Percentiles rank a stretch among this genome's conserved stretches.
These are phyloP conservation scores for Austroboletus eburneus DNA, from an alignment of 768 basidiomycete genomes.

Conservation along the genomic window DNA sequence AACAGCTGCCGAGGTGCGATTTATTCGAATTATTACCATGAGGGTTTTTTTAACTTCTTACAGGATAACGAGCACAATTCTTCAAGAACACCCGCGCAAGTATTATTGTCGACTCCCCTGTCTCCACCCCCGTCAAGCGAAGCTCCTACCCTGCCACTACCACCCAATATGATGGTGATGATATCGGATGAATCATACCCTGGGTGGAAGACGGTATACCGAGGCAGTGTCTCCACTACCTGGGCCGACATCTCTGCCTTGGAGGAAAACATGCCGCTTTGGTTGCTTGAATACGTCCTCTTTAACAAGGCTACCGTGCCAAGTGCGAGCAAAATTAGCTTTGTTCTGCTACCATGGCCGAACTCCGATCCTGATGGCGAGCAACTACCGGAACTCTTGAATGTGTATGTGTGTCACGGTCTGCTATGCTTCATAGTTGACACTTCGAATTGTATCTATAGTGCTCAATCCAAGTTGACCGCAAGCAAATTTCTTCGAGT, in stretches of 20 bases:
- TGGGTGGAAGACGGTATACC: constrained; percentile 74
- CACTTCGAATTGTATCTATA: constrained; percentile 25
- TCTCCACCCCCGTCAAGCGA: constrained; percentile 69
- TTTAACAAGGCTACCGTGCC: constrained; percentile 52
- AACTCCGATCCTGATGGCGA: constrained; percentile 54
- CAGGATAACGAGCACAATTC: constrained; percentile 27
- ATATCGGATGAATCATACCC: constrained; percentile 79
- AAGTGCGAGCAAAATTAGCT: constrained; percentile 76
- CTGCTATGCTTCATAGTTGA: no score
- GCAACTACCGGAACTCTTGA: constrained; percentile 75
- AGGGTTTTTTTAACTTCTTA: constrained; percentile 1
- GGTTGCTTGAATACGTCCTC: constrained; percentile 86
- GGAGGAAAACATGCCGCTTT: constrained; percentile 78
- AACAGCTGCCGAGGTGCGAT: constrained; percentile 24
- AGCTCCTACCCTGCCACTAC: constrained; percentile 60
- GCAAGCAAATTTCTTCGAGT: constrained; percentile 84
- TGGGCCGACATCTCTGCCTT: constrained; percentile 51
- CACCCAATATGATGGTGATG: constrained; percentile 57
- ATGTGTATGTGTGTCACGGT: constrained; percentile 85
- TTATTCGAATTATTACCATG: neutral
- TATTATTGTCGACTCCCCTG: constrained; percentile 50
- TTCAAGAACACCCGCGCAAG: constrained; percentile 50
- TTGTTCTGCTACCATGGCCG: constrained; percentile 78
- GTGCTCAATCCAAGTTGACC: constrained; percentile 79
- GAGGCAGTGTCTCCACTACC: constrained; percentile 60